Conservation (phyloP, 1,139 yeast genomes). For the Kodamaea anthophila region DNA sequence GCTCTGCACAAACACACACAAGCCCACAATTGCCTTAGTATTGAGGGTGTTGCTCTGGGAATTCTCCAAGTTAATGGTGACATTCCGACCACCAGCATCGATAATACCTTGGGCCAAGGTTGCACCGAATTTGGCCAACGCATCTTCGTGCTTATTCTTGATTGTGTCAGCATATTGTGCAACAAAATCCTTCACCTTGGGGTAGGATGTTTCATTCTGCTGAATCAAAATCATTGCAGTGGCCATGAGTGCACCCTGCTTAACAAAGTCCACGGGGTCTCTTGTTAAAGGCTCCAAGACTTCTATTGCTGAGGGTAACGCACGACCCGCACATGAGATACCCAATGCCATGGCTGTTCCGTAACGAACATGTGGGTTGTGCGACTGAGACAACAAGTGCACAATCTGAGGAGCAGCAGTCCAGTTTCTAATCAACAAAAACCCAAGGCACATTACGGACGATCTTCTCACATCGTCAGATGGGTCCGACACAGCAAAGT, state of each 20-base stretch:
- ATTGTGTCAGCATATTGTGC: constrained; percentile 71
- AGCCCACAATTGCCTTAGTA: constrained; percentile 86
- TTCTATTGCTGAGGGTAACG: constrained; percentile 80
- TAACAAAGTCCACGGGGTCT: constrained; percentile 94
- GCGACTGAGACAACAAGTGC: constrained; percentile 86
- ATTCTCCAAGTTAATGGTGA: constrained; percentile 88
- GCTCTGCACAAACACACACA: constrained; percentile 83
- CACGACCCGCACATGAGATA: constrained; percentile 95
- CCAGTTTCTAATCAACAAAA: constrained; percentile 83
- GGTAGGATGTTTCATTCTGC: constrained; percentile 80
- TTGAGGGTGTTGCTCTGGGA: constrained; percentile 87
- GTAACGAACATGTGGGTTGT: constrained; percentile 96
- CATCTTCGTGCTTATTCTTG: constrained; percentile 88
- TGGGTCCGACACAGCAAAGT: constrained; percentile 94
- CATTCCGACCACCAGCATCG: constrained; percentile 98
- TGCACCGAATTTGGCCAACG: constrained; percentile 96
- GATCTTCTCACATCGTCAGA: constrained; percentile 96
- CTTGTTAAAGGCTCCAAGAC: constrained; percentile 88
- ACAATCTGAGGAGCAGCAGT: constrained; percentile 94
- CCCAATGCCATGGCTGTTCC: constrained; percentile 98
- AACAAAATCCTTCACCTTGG: constrained; percentile 73
- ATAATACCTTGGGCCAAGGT: constrained; percentile 95
- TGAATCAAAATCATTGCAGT: constrained; percentile 88
- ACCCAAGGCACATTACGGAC: constrained; percentile 90
- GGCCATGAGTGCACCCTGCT: constrained; percentile 96